These are phyloP conservation scores for Pisolithus orientalis DNA, from an alignment of 768 basidiomycete species.

Conservation along the genomic window DNA sequence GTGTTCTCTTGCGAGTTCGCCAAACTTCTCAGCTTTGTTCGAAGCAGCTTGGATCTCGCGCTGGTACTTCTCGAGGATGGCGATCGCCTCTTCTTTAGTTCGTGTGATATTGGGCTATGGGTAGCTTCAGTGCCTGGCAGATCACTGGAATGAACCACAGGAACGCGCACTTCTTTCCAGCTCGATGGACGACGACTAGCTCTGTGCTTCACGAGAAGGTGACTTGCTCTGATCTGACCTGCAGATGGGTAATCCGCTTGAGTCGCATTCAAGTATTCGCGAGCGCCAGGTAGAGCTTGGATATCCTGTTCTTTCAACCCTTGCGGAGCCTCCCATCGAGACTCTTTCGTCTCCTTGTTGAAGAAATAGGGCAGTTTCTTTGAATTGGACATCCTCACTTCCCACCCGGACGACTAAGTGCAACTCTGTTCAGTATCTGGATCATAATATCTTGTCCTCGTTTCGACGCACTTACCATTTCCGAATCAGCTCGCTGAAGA, in stretches of 20 bases:
- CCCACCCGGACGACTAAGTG: constrained; percentile 43
- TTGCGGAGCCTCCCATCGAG: constrained; percentile 73
- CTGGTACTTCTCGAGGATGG: constrained; percentile 64
- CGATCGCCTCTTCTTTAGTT: constrained; percentile 82
- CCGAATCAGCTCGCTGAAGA: not conserved
- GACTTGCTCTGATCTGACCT: constrained; percentile 80
- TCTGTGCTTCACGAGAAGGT: constrained; percentile 88
- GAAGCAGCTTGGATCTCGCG: constrained; percentile 45
- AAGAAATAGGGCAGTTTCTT: constrained; percentile 82
- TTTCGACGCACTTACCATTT: not conserved
- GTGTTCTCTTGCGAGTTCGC: constrained; percentile 63
- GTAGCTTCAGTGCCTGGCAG: not conserved
- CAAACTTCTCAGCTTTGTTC: constrained; percentile 54
- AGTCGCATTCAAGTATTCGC: constrained; percentile 36
- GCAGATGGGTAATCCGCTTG: constrained; percentile 10
- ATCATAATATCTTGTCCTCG: not conserved
- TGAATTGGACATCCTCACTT: constrained; percentile 81
- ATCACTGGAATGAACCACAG: constrained; percentile 1
- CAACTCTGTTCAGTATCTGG: not conserved
- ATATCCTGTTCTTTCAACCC: constrained; percentile 59
- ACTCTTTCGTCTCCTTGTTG: constrained; percentile 63
- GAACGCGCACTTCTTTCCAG: constrained; percentile 69
- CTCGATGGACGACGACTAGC: constrained; percentile 74
- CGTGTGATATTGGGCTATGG: constrained; percentile 70
- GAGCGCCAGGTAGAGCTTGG: constrained; percentile 58